Percentiles rank a stretch among this genome's conserved stretches.
These are phyloP conservation scores for Schizosaccharomyces japonicus DNA, from an alignment of 805 yeast genomes.

Conservation along the genomic window DNA sequence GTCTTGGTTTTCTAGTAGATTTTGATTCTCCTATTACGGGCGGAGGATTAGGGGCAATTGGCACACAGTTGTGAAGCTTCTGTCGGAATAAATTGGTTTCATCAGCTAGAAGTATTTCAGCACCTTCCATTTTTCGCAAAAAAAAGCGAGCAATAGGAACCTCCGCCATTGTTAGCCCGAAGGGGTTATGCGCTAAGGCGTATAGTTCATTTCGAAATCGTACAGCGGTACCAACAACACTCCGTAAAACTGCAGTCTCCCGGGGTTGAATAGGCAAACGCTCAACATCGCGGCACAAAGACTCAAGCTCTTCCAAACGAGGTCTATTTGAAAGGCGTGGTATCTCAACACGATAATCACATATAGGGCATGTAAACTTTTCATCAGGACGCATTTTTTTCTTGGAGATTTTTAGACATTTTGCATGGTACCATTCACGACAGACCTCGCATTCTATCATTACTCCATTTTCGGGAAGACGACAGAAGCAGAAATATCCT, in stretches of 20 bases:
- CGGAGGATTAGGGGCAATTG: conserved; percentile 14
- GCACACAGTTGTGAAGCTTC: conserved; percentile 14
- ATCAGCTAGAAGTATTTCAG: conserved; percentile 17
- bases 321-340: conserved; percentile 18
- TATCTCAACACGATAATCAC: conserved; percentile 20
- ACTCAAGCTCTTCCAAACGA: conserved; percentile 16
- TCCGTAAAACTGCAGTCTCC: conserved; percentile 14
- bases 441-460: conserved; percentile 79
- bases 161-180: conserved; percentile 8
- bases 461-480: conserved; percentile 52
- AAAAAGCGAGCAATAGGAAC: conserved; percentile 19
- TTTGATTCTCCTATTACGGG: conserved; percentile 11
- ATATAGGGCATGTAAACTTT: conserved; percentile 30
- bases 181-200: conserved; percentile 3
- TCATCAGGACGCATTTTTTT: conserved; percentile 15
- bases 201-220: conserved; percentile 9
- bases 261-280: conserved; percentile 17
- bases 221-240: conserved; percentile 10
- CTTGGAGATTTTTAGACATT: conserved; percentile 30
- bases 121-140: conserved; percentile 27
- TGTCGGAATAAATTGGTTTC: conserved; percentile 17
- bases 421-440: conserved; percentile 78
- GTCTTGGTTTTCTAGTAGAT: conserved; percentile 1
- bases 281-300: conserved; percentile 14
- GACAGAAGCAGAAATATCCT: conserved; percentile 23